These are phyloP conservation scores for Colletotrichum tanaceti DNA, from an alignment of 2,329 filamentous ascomycete species.

Conservation along the genomic window DNA sequence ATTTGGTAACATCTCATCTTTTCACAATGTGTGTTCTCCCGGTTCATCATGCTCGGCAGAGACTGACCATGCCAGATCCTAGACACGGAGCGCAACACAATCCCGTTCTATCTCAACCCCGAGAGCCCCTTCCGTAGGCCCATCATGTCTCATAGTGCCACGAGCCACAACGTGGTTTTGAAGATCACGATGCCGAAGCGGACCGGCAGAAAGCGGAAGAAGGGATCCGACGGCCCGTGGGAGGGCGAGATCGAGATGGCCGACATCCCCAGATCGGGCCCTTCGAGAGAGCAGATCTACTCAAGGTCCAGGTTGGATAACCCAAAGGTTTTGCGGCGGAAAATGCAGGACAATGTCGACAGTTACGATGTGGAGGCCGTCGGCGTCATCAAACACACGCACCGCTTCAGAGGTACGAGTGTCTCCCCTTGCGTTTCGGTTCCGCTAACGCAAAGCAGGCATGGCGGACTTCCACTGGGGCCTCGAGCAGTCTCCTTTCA, in stretches of 20 bases:
- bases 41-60: background rate
- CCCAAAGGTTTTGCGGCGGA: slow-evolving; percentile 67
- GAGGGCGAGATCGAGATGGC: slow-evolving; percentile 55
- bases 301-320: slow-evolving; percentile 64
- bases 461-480: slow-evolving; percentile 90
- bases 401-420: slow-evolving; percentile 79
- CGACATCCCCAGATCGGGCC: slow-evolving; percentile 38
- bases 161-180: slow-evolving; percentile 85
- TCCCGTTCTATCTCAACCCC: slow-evolving; percentile 81
- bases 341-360: slow-evolving; percentile 76
- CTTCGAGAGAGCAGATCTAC: slow-evolving; percentile 47
- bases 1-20: slow-evolving; percentile 54
- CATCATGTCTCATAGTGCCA: slow-evolving; percentile 78
- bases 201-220: slow-evolving; percentile 87
- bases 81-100: slow-evolving; percentile 61
- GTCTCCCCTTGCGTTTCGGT: background rate
- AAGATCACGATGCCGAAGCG: slow-evolving; percentile 88
- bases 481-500: slow-evolving; percentile 74
- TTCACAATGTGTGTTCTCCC: slow-evolving; percentile 52
- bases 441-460: slow-evolving; percentile 52
- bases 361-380: slow-evolving; percentile 76
- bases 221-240: slow-evolving; percentile 77
- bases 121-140: slow-evolving; percentile 83
- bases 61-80: slow-evolving; percentile 52
- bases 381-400: slow-evolving; percentile 80